phyloP scores from a whole-genome alignment of 306 rosid species.

The Aeschynomene evenia region DNA sequence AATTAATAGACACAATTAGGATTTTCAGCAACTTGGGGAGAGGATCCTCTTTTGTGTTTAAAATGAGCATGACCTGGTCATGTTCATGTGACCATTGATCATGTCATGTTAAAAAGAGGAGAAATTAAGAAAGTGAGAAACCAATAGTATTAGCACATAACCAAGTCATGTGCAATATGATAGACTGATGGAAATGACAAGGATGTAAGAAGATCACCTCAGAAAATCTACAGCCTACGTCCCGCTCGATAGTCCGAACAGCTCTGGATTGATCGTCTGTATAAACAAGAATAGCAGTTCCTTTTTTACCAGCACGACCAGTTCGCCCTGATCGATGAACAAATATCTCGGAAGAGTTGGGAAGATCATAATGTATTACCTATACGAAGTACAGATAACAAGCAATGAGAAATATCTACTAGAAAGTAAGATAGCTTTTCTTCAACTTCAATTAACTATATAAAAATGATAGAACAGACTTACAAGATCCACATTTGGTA shows the following conservation, averaged over 20 bases:
- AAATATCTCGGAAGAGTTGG: constrained; percentile 91
- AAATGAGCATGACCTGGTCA: neutral
- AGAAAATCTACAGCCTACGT: constrained; percentile 77
- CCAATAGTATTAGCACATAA: neutral
- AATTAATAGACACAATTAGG: neutral
- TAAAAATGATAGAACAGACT: constrained; percentile 30
- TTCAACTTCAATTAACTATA: neutral
- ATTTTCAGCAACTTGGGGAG: constrained; percentile 12
- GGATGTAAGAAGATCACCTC: constrained; percentile 56
- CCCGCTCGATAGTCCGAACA: constrained; percentile 74
- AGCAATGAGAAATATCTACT: neutral
- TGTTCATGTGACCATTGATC: neutral
- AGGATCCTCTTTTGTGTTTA: neutral
- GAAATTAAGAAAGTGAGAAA: neutral
- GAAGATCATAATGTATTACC: constrained; percentile 94
- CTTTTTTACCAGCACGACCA: constrained; percentile 99
- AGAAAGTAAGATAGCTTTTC: neutral
- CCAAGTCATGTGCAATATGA: neutral
- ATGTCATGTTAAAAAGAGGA: neutral
- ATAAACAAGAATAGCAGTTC: constrained; percentile 77
- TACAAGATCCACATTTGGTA: constrained; percentile 98
- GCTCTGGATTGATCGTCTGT: constrained; percentile 65
- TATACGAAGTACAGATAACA: constrained; percentile 31
- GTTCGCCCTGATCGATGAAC: constrained; percentile 98
- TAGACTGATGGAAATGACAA: no score